A percentile compares a stretch with the other conserved stretches of the same genome.
phyloP scores from a whole-genome alignment of 768 basidiomycete genomes.

The Lactarius hatsudake region DNA sequence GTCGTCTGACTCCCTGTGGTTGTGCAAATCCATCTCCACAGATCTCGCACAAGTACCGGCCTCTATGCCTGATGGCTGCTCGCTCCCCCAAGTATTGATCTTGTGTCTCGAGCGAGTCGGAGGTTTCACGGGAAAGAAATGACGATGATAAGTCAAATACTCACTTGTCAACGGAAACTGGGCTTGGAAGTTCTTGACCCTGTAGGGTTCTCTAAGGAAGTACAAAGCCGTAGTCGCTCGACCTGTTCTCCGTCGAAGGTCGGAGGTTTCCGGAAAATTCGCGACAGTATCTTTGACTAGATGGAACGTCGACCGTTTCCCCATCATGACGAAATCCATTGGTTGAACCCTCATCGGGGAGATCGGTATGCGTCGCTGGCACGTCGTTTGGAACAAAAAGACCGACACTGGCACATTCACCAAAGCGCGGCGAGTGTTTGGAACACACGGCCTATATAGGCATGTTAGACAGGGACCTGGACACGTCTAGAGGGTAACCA shows the following conservation, averaged over 20 bases:
- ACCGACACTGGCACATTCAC: background rate
- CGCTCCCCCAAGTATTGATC: background rate
- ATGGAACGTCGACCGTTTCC: no score
- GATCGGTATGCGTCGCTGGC: no score
- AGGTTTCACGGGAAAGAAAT: no score
- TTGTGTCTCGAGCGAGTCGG: no score
- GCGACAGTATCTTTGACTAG: no score
- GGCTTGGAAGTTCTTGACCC: no score
- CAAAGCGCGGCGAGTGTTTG: background rate
- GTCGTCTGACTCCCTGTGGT: background rate
- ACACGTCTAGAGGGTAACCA: background rate
- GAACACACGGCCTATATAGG: background rate
- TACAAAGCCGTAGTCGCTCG: no score
- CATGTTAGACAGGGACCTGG: background rate
- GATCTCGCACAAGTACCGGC: background rate
- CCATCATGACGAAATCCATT: background rate
- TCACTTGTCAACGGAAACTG: no score
- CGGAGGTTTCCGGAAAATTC: no score
- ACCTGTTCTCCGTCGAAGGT: no score
- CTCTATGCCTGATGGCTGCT: background rate
- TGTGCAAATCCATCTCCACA: background rate
- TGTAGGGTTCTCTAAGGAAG: no score
- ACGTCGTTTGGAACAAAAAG: background rate
- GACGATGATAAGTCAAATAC: no score
- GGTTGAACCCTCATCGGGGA: background rate